Evolutionary conservation across 164 flowering plant species (phyloP), one percentile per base, ranked within the genome.

Genomic region (Tetracentron sinense): DNA sequence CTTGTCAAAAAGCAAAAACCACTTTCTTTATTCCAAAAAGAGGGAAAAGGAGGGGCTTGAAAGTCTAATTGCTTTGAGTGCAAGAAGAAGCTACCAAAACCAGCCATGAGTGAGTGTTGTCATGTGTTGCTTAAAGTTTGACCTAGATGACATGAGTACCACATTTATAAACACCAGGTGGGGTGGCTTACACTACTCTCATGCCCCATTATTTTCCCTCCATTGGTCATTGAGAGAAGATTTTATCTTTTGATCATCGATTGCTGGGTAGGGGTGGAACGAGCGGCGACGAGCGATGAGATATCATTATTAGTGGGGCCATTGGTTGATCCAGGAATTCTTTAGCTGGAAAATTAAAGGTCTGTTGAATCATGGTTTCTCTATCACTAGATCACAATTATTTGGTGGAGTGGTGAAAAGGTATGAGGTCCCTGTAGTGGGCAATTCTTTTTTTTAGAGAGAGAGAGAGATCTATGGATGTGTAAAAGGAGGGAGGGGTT

Each of bases 61-160:
- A 80, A 79, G 84, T 81, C 79, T 75, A 78, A 62, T 79, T 78
- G 76, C 87, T 82, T 84, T 78, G 81, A 72, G 80, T 78, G 79
- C 82, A 84, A 86, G 85, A n/a, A n/a, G n/a, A 81, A 79, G 83
- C 82, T 75, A 77, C 81, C 81, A 69, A 69, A 71, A 69, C 69
- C 46, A 47, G 7, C 26, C 8, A 46, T 42, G 48, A 26, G 65
- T 31, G 54, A 63, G 61, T 56, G 44, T 33, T 56, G 42, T 23
- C 49, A 25, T 61, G 42, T 58, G 66, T 74, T 78, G 84, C 88
- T 80, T 84, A 67, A 81, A 81, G 83, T 83, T 78, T 79, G 79
- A 69, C 81, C 80, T 69, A 33, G 60, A 64, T 78, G 71, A 66
- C 70, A 79, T 73, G 72, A 77, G 75, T 75, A 62, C 68, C 30